Evolutionary conservation across 2,329 filamentous ascomycete genomes (phyloP), one percentile per base, ranked within the genome.

Genomic region (Ascochyta viciae-villosae): DNA sequence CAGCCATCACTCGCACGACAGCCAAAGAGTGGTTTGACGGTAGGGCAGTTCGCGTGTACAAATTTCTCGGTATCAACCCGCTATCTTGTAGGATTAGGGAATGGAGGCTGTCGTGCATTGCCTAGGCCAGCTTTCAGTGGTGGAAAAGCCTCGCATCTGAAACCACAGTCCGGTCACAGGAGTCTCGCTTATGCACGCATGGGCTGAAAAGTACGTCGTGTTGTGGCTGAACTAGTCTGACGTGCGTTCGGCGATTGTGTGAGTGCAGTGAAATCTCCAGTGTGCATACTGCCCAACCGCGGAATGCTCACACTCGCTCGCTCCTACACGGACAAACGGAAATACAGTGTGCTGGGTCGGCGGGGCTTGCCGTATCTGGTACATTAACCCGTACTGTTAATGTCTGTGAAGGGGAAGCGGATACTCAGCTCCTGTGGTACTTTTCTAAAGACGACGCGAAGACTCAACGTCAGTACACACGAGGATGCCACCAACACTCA

Each of bases 151-250:
- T 29, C 8, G 27, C 27, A 29, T 9, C 10, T 29, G 27, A 29
- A 29, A 10, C 27, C 1, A 10, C 27, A 10, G 27, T 29, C 9
- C 27, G 27, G 27, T 10, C 9, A 9, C 9, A 29, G 9, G 27
- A 10, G 9, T 3, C 9, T 29, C 27, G 27, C 27, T 29, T 29
- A 7, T 29, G 27, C 27, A 29, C 3, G 27, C 27, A 55, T 66
- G 46, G 51, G 51, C 50, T 43, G 50, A 63, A 23, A 22, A 44
- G 40, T 55, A 40, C 42, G 50, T 53, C 45, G 44, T 39, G 10
- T 47, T 56, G 16, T 35, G 43, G 58, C 51, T 57, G 53, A 51
- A 23, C 37, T 27, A 16, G 16, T 24, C 15, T 48, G 31, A 40
- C 22, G 40, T 39, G 50, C 54, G 37, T 38, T 52, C 40, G 29